Base-by-base conservation (phyloP, 148 eudicot genomes). In the Rhododendron molle region DNA sequence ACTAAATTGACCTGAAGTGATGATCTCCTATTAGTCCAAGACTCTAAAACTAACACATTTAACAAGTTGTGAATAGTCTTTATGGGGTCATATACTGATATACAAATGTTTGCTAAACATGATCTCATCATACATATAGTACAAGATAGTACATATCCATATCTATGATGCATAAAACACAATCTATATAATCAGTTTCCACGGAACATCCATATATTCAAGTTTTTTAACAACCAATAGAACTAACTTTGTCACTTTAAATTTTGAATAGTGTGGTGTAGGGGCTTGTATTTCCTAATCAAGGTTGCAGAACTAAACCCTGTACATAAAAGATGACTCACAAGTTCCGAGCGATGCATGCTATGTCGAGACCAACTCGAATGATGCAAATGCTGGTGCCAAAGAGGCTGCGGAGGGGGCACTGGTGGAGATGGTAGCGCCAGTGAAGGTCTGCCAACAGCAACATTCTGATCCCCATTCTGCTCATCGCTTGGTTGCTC, bases 331-430 rank as follows among this genome's bases (percentile, higher is more conserved):
- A 78, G 52, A 26, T 71, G 72, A 85, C 95, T 89, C 88, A 95
- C 98, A 86, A 93, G 92, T 87, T 95, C 98, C 50, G 96, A 93
- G 40, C 95, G 98, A 87, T 93, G 97, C 88, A 93, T 87, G 89
- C 90, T 89, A 87, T 92, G 98, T 82, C 98, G 98, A 85, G 96
- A 85, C 99, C 98, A 97, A 65, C 90, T 93, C 76, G 96, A 86
- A 83, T 95, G 95, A 88, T 93, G 95, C 84, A 94, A 86, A 88
- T 87, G 92, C 85, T 92, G 98, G 80, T 93, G 98, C 96, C 98
- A 93, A 72, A 92, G 88, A 47, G 98, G 99, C 88, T 94, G 99
- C 13, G 99, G 96, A 5, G 99, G 98, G 21, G 99, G 96, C 88
- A 92, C 96, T 47, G 98, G 98, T 80, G 99, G 98, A 88, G 98